Evolutionary conservation across 2,329 filamentous ascomycete genomes (phyloP), one percentile per base, ranked within the genome.

Genomic region (Neopestalotiopsis sp.): DNA sequence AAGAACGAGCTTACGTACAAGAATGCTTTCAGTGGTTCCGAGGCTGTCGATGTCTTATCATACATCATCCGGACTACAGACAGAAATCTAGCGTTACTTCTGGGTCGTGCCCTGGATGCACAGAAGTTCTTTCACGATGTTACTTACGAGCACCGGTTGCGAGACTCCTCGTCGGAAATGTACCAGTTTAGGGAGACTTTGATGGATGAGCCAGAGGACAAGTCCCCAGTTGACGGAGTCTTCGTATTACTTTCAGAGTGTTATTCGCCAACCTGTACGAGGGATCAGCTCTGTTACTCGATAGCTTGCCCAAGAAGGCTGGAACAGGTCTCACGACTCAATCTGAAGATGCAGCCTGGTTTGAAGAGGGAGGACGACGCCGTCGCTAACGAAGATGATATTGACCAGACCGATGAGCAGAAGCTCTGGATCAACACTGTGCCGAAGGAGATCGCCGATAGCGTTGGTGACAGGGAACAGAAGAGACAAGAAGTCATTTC

Each of bases 41-140:
- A 99, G 79, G 95, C 96, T 24, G 96, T 99, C 24, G 96, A 99
- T 79, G 88, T 98, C 69, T 92, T 99, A 72, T 94, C 94, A 1
- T 97, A 97, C 78, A 98, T 99, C 73, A 98, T 99, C 80, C 92
- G 97, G 77, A 99, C 96, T 1, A 97, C 94, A 0, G 96, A 99
- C 81, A 90, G 96, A 69, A 99, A 99, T 78, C 85, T 99, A 70
- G 96, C 96, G 12, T 85, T 99, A 63, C 88, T 99, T 10, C 85
- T 99, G 17, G 96, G 96, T 71, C 90, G 96, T 78, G 94, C 96
- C 57, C 84, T 99, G 70, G 96, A 99, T 82, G 96, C 96, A 30
- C 96, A 99, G 78, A 98, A 98, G 79, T 98, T 97, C 83, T 99
- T 99, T 79, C 96, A 99, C 83, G 96, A 99, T 86, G 96, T 98